These are phyloP conservation scores for Angomonas ambiguus DNA, from an alignment of 208 protist genomes.

Conservation along the genomic window DNA sequence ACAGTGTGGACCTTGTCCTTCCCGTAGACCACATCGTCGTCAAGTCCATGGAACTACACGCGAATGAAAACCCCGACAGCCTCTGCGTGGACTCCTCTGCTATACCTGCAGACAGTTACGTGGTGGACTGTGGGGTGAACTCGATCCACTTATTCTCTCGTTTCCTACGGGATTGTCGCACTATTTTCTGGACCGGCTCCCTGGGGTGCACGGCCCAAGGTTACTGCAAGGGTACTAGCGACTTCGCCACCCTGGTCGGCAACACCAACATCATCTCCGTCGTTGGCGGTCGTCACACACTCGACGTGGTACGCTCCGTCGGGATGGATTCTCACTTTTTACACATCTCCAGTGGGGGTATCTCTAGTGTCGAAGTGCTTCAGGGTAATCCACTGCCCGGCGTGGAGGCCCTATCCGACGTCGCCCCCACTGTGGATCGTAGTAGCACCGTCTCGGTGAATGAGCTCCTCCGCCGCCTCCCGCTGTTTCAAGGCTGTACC, in stretches of 20 bases:
- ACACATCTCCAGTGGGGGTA: constrained; percentile 97
- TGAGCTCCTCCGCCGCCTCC: constrained; percentile 57
- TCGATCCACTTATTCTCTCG: constrained; percentile 77
- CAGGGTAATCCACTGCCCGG: constrained; percentile 92
- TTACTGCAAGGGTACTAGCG: constrained; percentile 62
- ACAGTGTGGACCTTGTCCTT: constrained; percentile 94
- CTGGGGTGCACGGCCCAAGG: constrained; percentile 93
- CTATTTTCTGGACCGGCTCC: constrained; percentile 94
- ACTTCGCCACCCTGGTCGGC: constrained; percentile 54
- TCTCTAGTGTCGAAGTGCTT: constrained; percentile 96
- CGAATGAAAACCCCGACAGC: constrained; percentile 15
- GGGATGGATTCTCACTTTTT: constrained; percentile 58
- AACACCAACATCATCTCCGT: constrained; percentile 45
- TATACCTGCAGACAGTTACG: constrained; percentile 63
- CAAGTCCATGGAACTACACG: constrained; percentile 40
- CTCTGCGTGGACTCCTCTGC: constrained; percentile 39
- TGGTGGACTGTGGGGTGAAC: constrained; percentile 90
- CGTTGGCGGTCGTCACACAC: constrained; percentile 53
- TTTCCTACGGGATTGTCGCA: constrained; percentile 76
- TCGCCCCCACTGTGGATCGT: constrained; percentile 23
- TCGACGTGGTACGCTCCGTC: constrained; percentile 26
- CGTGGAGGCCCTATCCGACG: constrained; percentile 81
- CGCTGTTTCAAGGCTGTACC: constrained; percentile 71
- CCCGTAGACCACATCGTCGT: constrained; percentile 94
- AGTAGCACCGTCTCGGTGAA: constrained; percentile 40